These are phyloP conservation scores for Hypoxylon sp. DNA, from an alignment of 2,329 filamentous ascomycete genomes.

Conservation along the genomic window DNA sequence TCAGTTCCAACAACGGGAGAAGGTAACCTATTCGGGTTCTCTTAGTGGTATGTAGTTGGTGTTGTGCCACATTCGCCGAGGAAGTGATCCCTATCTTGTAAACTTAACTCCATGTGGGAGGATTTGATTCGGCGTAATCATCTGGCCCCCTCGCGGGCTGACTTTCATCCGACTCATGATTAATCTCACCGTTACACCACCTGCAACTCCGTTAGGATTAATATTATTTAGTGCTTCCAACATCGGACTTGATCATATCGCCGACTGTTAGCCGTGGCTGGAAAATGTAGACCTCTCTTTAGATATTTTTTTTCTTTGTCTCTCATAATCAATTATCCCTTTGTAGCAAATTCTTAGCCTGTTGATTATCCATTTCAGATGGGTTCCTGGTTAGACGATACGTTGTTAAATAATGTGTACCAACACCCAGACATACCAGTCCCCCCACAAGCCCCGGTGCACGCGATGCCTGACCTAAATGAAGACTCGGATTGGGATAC, in stretches of 20 bases:
- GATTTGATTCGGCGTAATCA: constrained; percentile 32
- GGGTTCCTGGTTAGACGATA: constrained; percentile 12
- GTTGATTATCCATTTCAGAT: constrained; percentile 9
- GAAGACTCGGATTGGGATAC: constrained; percentile 50
- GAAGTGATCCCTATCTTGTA: neutral
- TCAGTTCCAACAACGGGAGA: neutral
- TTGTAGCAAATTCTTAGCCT: neutral
- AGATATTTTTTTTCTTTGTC: neutral
- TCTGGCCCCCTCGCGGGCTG: constrained; percentile 34
- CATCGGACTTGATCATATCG: constrained; percentile 26
- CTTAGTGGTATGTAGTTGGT: neutral
- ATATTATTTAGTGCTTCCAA: constrained; percentile 9
- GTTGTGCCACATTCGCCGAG: neutral
- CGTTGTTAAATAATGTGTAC: constrained; percentile 22
- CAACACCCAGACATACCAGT: constrained; percentile 16
- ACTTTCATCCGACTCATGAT: constrained; percentile 40
- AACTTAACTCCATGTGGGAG: constrained; percentile 3
- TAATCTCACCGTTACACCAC: constrained; percentile 2
- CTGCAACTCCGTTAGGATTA: constrained; percentile 6
- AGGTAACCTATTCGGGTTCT: neutral
- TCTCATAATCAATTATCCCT: constrained; percentile 1
- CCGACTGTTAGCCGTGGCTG: neutral
- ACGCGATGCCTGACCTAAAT: constrained; percentile 15
- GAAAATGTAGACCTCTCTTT: constrained; percentile 2
- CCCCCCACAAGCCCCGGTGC: constrained; percentile 16